Base-by-base conservation (phyloP, 2,329 filamentous ascomycete species). In the Fusarium burgessii region DNA sequence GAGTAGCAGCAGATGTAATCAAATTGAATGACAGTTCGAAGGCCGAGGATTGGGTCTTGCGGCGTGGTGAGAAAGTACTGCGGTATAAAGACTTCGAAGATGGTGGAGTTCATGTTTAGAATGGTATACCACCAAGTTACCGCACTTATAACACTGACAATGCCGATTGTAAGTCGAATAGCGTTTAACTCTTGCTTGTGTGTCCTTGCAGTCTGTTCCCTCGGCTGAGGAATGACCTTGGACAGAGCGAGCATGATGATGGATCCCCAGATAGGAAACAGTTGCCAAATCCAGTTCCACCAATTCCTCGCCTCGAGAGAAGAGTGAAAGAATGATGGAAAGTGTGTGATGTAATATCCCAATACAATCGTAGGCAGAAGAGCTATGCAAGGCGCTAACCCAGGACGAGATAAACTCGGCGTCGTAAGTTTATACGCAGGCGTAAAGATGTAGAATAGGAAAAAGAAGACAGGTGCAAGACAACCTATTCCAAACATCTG, bases 201-300 rank as follows among this genome's bases (percentile, higher is more conserved):
- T 4, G 3, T 9, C n/a, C 3, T 43, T 1, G 6, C 0, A 0
- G 35, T 14, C 11, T 36, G 45, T 7, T 36, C 35, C 3, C 15
- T 15, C 5, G 27, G 9, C 5, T 23, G 15, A 18, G 20, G 32
- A 25, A 51, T 17, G 2, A 20, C 15, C 5, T 51, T 72, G 10
- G 68, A 65, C 7, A 73, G 13, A 3, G 60, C 38, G 33, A 77
- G 63, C 47, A 74, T 64, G 2, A 41, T 35, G 3, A 73, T 5
- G 0, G 76, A 77, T 8, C 67, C 68, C 76, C 74, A 78, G 1
- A 78, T 43, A 0, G 77, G 76, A 29, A 66, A 79, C 1, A 79
- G 38, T 10, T 79, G 78, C 78, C 78, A 79, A 17, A 77, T 43
- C 77, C 78, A 79, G 20, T 75, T 77, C 70, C 75, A 78, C 77